phyloP scores from a whole-genome alignment of 1,284 basidiomycete genomes.

The Tremellales sp. region DNA sequence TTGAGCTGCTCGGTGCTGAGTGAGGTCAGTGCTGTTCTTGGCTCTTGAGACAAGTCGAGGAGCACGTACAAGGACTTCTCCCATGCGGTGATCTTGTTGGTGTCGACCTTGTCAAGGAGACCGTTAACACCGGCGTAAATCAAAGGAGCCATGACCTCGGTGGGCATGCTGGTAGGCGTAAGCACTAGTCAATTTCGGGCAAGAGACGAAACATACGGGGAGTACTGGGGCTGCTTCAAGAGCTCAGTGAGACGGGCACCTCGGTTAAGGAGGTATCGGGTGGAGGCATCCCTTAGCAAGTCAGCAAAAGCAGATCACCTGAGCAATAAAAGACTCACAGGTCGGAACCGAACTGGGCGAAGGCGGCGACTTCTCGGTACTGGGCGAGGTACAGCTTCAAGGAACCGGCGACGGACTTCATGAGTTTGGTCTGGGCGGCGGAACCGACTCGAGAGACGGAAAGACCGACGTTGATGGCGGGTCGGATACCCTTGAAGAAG shows the following conservation, averaged over 20 bases:
- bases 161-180: slow-evolving; percentile 52
- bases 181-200: slow-evolving; percentile 6
- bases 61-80: slow-evolving; percentile 57
- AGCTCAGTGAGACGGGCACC: slow-evolving; percentile 98
- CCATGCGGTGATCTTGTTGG: slow-evolving; percentile 92
- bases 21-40: not conserved
- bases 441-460: slow-evolving; percentile 99
- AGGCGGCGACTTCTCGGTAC: slow-evolving; percentile 98
- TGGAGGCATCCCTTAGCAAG: slow-evolving; percentile 74
- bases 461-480: slow-evolving; percentile 99
- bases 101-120: slow-evolving; percentile 88
- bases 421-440: slow-evolving; percentile 98
- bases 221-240: slow-evolving; percentile 98
- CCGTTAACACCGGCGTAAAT: slow-evolving; percentile 99
- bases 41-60: not conserved
- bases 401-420: slow-evolving; percentile 99
- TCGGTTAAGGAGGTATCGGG: slow-evolving; percentile 93
- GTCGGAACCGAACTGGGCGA: slow-evolving; percentile 98
- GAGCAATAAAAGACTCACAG: slow-evolving; percentile 49
- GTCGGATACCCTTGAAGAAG: slow-evolving; percentile 99
- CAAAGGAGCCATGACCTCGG: slow-evolving; percentile 95
- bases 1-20: slow-evolving; percentile 60
- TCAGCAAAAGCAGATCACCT: slow-evolving; percentile 1
- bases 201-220: slow-evolving; percentile 45
- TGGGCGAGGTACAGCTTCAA: slow-evolving; percentile 99